These are phyloP conservation scores for Plectosphaerella plurivora DNA, from an alignment of 2,329 filamentous ascomycete species.

Conservation along the genomic window DNA sequence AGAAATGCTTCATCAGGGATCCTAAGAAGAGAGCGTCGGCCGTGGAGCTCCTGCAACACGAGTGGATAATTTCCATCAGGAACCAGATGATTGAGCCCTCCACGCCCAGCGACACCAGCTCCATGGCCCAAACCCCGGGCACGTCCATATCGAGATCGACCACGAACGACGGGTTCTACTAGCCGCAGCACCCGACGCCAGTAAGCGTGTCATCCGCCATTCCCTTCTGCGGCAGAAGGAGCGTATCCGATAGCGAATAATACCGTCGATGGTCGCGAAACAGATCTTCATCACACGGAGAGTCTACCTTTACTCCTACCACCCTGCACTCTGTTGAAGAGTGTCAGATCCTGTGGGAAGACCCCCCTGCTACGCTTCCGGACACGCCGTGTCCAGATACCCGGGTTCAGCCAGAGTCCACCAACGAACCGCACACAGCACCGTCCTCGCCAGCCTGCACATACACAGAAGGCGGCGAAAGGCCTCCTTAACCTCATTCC, in stretches of 20 bases:
- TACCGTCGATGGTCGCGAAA: too few species aligned
- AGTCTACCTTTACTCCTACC: background rate
- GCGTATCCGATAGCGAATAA: background rate
- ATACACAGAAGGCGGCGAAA: slow-evolving; percentile 2
- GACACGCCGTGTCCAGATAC: too few species aligned
- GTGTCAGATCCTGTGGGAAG: too few species aligned
- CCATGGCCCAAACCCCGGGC: slow-evolving; percentile 29
- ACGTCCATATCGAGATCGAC: slow-evolving; percentile 21
- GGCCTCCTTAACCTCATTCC: too few species aligned
- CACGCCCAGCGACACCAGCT: slow-evolving; percentile 54
- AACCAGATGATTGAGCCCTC: slow-evolving; percentile 60
- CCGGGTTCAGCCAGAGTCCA: too few species aligned
- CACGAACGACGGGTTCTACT: slow-evolving; percentile 13
- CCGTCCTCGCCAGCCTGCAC: background rate
- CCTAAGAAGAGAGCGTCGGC: slow-evolving; percentile 75
- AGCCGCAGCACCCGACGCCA: slow-evolving; percentile 5
- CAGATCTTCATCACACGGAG: too few species aligned
- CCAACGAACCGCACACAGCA: too few species aligned
- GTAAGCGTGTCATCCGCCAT: background rate
- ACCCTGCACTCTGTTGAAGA: too few species aligned
- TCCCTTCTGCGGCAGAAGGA: background rate
- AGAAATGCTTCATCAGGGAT: slow-evolving; percentile 81
- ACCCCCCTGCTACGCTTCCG: too few species aligned
- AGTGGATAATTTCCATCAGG: slow-evolving; percentile 73
- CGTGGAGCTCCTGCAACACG: slow-evolving; percentile 85